A percentile compares a stretch with the other conserved stretches of the same genome.
phyloP scores from a whole-genome alignment of 2,329 filamentous ascomycete species.

The Chalaropsis thielavioides region DNA sequence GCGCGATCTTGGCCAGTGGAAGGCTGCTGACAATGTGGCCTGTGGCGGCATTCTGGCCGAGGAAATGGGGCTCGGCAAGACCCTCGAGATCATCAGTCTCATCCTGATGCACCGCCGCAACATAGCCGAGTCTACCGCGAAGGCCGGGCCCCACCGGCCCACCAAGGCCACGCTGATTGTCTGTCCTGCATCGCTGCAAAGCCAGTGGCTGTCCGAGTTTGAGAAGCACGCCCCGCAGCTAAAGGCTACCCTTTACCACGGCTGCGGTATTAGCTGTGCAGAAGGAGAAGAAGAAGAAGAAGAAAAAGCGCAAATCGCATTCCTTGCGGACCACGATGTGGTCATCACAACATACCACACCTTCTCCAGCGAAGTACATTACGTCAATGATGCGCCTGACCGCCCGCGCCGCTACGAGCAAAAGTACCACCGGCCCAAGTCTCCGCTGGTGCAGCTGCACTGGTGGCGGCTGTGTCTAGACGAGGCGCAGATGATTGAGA shows the following conservation, averaged over 20 bases:
- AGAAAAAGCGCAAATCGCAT: slow-evolving; percentile 29
- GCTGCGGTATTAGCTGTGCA: slow-evolving; percentile 24
- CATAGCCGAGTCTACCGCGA: slow-evolving; percentile 20
- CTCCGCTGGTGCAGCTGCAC: slow-evolving; percentile 62
- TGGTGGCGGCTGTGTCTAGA: slow-evolving; percentile 79
- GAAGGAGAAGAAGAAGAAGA: slow-evolving; percentile 25
- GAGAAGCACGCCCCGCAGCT: slow-evolving; percentile 42
- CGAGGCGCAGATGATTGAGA: slow-evolving; percentile 88
- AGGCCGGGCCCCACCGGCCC: slow-evolving; percentile 32
- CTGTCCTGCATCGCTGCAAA: slow-evolving; percentile 39
- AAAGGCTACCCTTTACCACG: slow-evolving; percentile 42
- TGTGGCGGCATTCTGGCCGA: slow-evolving; percentile 57
- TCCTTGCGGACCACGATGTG: slow-evolving; percentile 40
- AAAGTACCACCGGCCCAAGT: slow-evolving; percentile 51
- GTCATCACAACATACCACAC: slow-evolving; percentile 54
- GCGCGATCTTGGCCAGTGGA: slow-evolving; percentile 33
- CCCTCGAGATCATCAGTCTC: slow-evolving; percentile 57
- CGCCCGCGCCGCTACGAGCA: slow-evolving; percentile 51
- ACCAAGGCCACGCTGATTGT: slow-evolving; percentile 48
- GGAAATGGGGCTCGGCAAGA: slow-evolving; percentile 76
- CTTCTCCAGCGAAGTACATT: slow-evolving; percentile 68
- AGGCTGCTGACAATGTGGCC: slow-evolving; percentile 27
- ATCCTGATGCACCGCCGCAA: slow-evolving; percentile 43
- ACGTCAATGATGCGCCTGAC: slow-evolving; percentile 53
- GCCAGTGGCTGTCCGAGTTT: slow-evolving; percentile 50